Conservation (phyloP, 192 early-diverging fungal species). For the Coemansia sp. region DNA sequence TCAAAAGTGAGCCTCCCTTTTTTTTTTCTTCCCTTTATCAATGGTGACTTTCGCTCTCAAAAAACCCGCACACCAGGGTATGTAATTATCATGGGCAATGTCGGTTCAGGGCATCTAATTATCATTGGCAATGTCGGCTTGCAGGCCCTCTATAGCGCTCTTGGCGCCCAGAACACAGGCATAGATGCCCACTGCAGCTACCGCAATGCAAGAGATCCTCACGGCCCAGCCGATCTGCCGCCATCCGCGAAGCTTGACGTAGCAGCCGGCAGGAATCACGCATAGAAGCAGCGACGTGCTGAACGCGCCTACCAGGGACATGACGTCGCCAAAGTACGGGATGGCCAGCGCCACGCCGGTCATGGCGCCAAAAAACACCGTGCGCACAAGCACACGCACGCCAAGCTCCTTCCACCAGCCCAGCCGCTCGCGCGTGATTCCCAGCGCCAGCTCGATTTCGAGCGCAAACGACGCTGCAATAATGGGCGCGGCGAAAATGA, state of each 20-base stretch:
- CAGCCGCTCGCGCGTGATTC: conserved; percentile 56
- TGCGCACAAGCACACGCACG: conserved; percentile 55
- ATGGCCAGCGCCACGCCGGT: conserved; percentile 62
- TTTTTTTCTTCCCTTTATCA: too few relatives aligned
- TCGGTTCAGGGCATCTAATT: conserved; percentile 8
- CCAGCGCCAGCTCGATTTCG: conserved; percentile 63
- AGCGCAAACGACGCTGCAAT: conserved; percentile 69
- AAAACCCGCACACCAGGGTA: too few relatives aligned
- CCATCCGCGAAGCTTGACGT: conserved; percentile 68
- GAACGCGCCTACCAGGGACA: conserved; percentile 74
- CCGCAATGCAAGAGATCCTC: conserved; percentile 58
- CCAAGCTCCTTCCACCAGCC: conserved; percentile 52
- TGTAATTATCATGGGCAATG: conserved; percentile 14
- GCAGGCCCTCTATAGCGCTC: conserved; percentile 37
- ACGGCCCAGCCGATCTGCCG: conserved; percentile 48
- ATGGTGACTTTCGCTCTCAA: too few relatives aligned
- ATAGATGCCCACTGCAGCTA: conserved; percentile 44
- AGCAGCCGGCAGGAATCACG: conserved; percentile 70
- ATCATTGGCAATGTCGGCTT: conserved; percentile 12
- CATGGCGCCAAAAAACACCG: conserved; percentile 56
- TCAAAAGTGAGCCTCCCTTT: too few relatives aligned
- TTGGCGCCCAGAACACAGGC: conserved; percentile 34
- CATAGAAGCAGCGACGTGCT: conserved; percentile 73
- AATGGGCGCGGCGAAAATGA: conserved; percentile 79
- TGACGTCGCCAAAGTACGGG: conserved; percentile 75